These are phyloP conservation scores for Pseudocohnilembus persalinus DNA, from an alignment of 169 alveolate genomes.

Conservation along the genomic window DNA sequence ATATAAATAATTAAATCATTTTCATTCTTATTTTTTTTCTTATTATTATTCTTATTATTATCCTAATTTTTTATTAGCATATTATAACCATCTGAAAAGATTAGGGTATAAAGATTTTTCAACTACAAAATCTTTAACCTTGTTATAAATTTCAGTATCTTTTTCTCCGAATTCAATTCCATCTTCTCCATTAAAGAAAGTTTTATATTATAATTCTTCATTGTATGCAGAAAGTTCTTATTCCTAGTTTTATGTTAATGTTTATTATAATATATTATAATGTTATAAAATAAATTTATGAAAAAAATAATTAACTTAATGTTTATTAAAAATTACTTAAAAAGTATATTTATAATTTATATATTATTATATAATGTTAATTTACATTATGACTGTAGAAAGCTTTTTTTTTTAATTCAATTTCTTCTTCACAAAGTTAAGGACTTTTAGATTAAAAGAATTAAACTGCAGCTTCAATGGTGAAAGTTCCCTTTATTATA, in stretches of 20 bases:
- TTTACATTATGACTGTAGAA: neutral
- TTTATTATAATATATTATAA: constrained; percentile 16
- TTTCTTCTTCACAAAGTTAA: neutral
- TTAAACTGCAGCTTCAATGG: neutral
- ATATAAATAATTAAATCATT: too few species aligned
- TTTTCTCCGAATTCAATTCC: constrained; percentile 20
- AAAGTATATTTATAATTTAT: neutral
- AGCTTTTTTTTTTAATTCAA: neutral
- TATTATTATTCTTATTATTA: too few species aligned
- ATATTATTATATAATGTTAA: neutral
- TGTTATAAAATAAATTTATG: constrained; percentile 42
- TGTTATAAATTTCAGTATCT: constrained; percentile 19
- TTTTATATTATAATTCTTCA: constrained; percentile 19
- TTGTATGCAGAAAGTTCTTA: neutral
- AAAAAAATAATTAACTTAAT: constrained; percentile 1
- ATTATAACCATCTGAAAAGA: neutral
- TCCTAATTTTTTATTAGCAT: too few species aligned
- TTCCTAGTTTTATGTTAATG: neutral
- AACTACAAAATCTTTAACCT: constrained; percentile 15
- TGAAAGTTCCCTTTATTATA: neutral
- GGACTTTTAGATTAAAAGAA: neutral
- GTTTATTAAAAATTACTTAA: neutral
- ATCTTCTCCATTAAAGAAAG: constrained; percentile 27
- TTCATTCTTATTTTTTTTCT: too few species aligned
- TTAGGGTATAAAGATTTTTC: neutral